Evolutionary conservation across 345 rosid genomes (phyloP), one percentile per base, ranked within the genome.

Genomic region (Gossypioides kirkii): DNA sequence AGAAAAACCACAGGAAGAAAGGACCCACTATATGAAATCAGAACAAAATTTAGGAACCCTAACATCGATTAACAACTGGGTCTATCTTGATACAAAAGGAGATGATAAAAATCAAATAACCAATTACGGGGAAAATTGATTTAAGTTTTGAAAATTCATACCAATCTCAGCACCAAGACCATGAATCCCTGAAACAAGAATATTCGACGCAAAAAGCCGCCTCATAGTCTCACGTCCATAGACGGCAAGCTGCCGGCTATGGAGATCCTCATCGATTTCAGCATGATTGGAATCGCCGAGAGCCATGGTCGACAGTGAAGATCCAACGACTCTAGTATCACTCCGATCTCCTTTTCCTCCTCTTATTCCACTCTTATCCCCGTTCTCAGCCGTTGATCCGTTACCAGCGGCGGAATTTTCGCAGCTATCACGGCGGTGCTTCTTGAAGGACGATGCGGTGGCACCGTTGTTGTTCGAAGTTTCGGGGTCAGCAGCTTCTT

Each of bases 141-240:
- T 50, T 3, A 56, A 42, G 47, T 43, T 5, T 6, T 8, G 49
- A 23, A 38, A 23, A 4, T 62, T 3, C 76, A 26, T 88, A 94
- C 98, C 99, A 56, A 96, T 93, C 87, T 96, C 99, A 2, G 87
- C 98, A 20, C 99, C 99, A 7, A 96, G 93, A 36, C 98, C 99
- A 71, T 87, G 96, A 84, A 93, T 80, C 84, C 99, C 99, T 0
- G 99, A 93, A 67, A 96, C 80, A 46, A 96, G 96, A 50, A 96
- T 84, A 60, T 86, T 87, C 0, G 99, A 96, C 4, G 96, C 99
- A 61, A 96, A 96, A 77, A 96, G 96, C 58, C 96, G 87, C 38
- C 91, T 86, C 98, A 96, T 96, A 3, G 99, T 93, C 84, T 96
- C 99, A 2, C 99, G 96, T 41, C 99, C 99, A 43, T 95, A 95